Base-by-base conservation (phyloP, 2,329 filamentous ascomycete genomes). In the Pseudopithomyces maydicus region DNA sequence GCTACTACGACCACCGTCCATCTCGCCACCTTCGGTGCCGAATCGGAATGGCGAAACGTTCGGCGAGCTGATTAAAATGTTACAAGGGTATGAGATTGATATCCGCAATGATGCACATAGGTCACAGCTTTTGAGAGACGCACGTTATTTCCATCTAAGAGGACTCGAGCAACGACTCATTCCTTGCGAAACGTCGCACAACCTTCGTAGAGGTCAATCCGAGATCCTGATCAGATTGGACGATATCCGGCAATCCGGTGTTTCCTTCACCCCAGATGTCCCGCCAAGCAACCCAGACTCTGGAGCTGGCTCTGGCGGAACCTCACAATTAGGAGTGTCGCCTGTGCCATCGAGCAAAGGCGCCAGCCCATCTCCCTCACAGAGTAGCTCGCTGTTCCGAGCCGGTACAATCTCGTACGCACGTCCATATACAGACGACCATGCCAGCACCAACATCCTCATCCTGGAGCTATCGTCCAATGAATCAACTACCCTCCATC, bases 71-170 rank as follows among this genome's bases (percentile, higher is more conserved):
- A 78, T 97, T 12, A 90, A 91, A 65, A 79, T 97, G 38, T 81
- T 97, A 4, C 86, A 91, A 51, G 94, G 94, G 3, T 97, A 97
- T 73, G 88, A 90, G 0, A 77, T 97, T 1, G 82, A 88, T 20
- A 91, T 97, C 57, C 84, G 87, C 52, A 84, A 88, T 72, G 90
- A 93, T 61, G 81, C 84, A 2, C 94, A 98, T 70, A 88, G 94
- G 17, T 82, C 85, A 20, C 86, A 90, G 56, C 82, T 98, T 3
- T 80, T 98, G 1, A 84, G 90, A 39, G 94, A 98, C 74, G 95
- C 91, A 60, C 88, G 91, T 51, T 98, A 97, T 75, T 97, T 94
- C 75, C 92, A 97, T 73, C 88, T 98, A 66, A 94, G 93, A 71
- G 92, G 92, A 0, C 79, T 97, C 0, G 94, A 98, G 77, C 94